Evolutionary conservation across 345 rosid genomes (phyloP).

Genomic region (Eucalyptus albens): DNA sequence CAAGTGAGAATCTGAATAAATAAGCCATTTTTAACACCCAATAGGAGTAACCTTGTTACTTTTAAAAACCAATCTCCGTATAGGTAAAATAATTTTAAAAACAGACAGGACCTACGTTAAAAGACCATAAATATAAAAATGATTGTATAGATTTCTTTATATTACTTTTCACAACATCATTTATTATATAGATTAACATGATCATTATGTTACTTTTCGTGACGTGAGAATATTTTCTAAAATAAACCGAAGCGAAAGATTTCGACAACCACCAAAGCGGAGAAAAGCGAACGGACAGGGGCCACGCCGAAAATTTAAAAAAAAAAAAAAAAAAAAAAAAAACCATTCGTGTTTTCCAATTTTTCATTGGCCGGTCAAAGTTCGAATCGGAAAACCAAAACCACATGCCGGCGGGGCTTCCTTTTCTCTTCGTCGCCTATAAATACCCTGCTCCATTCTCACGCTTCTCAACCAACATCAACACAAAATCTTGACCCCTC

Average conservation of each 20-base stretch:
- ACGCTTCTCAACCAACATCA: neutral
- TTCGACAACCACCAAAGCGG: neutral
- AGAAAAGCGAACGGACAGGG: neutral
- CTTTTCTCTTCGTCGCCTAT: neutral
- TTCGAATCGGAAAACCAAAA: neutral
- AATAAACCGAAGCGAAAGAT: neutral
- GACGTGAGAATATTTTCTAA: neutral
- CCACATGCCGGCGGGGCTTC: too few species aligned
- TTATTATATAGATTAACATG: neutral
- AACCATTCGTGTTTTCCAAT: neutral
- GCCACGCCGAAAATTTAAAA: too few species aligned
- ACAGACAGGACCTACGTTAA: neutral
- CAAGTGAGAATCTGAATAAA: neutral
- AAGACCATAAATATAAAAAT: neutral
- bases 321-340: neutral
- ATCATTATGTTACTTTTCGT: neutral
- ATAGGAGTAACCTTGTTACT: neutral
- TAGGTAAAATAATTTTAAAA: neutral
- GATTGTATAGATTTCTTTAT: neutral
- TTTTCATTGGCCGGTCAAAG: neutral
- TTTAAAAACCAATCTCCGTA: neutral
- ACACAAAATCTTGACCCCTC: neutral
- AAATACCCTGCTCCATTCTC: slow-evolving; percentile 10
- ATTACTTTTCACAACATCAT: neutral
- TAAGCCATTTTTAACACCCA: neutral